Percentiles rank a stretch among this genome's conserved stretches.
phyloP scores from a whole-genome alignment of 352 stramenopile species.

The Phytophthora citrophthora region DNA sequence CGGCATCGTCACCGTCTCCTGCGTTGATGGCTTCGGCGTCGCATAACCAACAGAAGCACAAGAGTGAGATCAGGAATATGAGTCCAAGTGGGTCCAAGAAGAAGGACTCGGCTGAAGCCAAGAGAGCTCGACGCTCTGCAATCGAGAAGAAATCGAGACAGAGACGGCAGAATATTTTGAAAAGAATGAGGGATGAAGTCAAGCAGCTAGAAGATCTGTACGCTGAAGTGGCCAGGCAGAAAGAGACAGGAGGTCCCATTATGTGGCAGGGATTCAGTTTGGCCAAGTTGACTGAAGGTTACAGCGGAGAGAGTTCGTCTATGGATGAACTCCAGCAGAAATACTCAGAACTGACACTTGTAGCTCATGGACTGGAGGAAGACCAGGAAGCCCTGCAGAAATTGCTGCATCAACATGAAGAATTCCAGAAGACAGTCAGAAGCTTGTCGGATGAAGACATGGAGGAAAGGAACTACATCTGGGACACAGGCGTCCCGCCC shows the following conservation, averaged over 20 bases:
- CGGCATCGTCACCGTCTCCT: conserved; percentile 10
- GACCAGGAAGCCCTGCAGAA: conserved; percentile 45
- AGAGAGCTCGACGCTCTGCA: conserved; percentile 57
- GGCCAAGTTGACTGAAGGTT: not conserved
- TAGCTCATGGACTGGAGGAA: conserved; percentile 45
- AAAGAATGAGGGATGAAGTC: conserved; percentile 60
- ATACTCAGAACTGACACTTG: conserved; percentile 46
- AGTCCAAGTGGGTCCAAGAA: conserved; percentile 35
- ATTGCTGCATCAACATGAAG: conserved; percentile 38
- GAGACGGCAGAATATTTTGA: conserved; percentile 31
- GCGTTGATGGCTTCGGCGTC: conserved; percentile 40
- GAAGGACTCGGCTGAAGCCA: conserved; percentile 24
- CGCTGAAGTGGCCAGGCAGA: conserved; percentile 31
- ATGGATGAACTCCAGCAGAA: conserved; percentile 29
- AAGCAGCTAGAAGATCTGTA: conserved; percentile 57
- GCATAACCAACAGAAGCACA: conserved; percentile 47
- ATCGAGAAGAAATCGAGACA: conserved; percentile 71
- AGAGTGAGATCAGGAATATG: conserved; percentile 31
- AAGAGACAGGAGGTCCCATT: conserved; percentile 6
- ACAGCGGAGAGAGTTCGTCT: not conserved
- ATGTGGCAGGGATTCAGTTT: not conserved
- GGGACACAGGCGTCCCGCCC: conserved; percentile 37
- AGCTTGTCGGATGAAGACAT: conserved; percentile 21
- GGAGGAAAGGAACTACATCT: conserved; percentile 16
- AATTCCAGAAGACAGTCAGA: conserved; percentile 38